phyloP scores from a whole-genome alignment of 345 rosid genomes.

The Noccaea bulbosa region DNA sequence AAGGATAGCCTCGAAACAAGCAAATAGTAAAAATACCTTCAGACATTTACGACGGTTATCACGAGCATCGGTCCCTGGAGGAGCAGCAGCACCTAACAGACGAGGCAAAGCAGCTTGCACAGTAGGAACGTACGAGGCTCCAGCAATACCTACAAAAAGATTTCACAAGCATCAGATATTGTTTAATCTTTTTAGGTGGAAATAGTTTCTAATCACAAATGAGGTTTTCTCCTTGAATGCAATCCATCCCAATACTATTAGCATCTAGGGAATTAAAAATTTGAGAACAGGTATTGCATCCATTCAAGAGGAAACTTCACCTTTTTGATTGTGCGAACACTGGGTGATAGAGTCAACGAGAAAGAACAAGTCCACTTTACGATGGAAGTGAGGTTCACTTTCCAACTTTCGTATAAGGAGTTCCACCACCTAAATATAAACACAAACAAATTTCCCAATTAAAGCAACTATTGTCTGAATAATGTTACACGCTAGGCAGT shows the following conservation, averaged over 20 bases:
- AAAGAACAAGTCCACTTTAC: constrained; percentile 93
- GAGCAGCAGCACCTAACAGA: constrained; percentile 94
- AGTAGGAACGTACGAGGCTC: constrained; percentile 87
- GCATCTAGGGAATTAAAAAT: constrained; percentile 10
- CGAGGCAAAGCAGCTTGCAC: constrained; percentile 97
- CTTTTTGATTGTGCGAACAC: constrained; percentile 96
- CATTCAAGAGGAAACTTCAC: constrained; percentile 42
- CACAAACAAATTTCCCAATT: constrained; percentile 4
- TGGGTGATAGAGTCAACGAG: constrained; percentile 99
- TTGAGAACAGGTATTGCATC: constrained; percentile 26
- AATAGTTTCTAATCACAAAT: constrained; percentile 4
- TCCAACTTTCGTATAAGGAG: constrained; percentile 90
- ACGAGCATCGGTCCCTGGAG: constrained; percentile 79
- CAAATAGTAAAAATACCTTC: constrained; percentile 59
- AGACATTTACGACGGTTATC: constrained; percentile 98
- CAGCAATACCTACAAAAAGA: constrained; percentile 70
- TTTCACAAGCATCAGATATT: constrained; percentile 25
- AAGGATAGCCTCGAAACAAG: constrained; percentile 10
- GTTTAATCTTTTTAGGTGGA: neutral
- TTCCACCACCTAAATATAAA: constrained; percentile 81
- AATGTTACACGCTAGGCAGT: constrained; percentile 20
- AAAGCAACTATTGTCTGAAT: constrained; percentile 13
- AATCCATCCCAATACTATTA: neutral
- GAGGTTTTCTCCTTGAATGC: constrained; percentile 12
- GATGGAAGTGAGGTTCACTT: constrained; percentile 82